These are phyloP conservation scores for Saturnispora zaruensis DNA, from an alignment of 805 yeast species.

Conservation along the genomic window DNA sequence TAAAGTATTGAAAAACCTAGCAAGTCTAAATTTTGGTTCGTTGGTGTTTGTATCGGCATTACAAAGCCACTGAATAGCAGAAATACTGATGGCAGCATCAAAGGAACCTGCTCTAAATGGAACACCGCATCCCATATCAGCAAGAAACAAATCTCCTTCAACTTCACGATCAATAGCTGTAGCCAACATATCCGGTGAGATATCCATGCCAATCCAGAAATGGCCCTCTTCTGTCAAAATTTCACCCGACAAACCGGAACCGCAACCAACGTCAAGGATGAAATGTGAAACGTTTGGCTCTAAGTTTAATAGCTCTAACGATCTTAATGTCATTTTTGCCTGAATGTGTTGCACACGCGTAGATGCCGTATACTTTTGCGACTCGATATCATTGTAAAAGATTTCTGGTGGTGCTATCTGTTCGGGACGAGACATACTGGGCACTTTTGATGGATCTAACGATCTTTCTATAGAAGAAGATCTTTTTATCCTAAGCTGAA, in stretches of 20 bases:
- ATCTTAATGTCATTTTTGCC: conserved; percentile 94
- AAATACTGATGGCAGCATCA: conserved; percentile 91
- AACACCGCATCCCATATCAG: conserved; percentile 89
- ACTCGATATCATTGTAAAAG: conserved; percentile 85
- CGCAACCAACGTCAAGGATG: conserved; percentile 90
- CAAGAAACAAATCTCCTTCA: conserved; percentile 85
- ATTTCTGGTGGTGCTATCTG: conserved; percentile 94
- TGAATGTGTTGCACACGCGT: conserved; percentile 98
- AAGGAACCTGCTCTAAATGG: conserved; percentile 95
- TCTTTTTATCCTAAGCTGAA: neutral
- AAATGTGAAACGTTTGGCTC: conserved; percentile 55
- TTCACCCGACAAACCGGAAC: conserved; percentile 93
- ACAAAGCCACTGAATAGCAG: conserved; percentile 97
- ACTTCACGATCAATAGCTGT: conserved; percentile 87
- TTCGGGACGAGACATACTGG: conserved; percentile 86
- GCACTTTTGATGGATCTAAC: neutral
- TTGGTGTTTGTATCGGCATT: conserved; percentile 80
- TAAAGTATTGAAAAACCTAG: conserved; percentile 78
- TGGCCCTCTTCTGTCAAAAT: conserved; percentile 90
- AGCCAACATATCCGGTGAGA: conserved; percentile 91
- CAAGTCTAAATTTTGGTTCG: conserved; percentile 76
- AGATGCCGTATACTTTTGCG: conserved; percentile 81
- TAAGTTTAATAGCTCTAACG: conserved; percentile 76
- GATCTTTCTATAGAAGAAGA: neutral
- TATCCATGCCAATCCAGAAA: conserved; percentile 94